These are phyloP conservation scores for Kwoniella newhampshirensis DNA, from an alignment of 768 basidiomycete species.

Conservation along the genomic window DNA sequence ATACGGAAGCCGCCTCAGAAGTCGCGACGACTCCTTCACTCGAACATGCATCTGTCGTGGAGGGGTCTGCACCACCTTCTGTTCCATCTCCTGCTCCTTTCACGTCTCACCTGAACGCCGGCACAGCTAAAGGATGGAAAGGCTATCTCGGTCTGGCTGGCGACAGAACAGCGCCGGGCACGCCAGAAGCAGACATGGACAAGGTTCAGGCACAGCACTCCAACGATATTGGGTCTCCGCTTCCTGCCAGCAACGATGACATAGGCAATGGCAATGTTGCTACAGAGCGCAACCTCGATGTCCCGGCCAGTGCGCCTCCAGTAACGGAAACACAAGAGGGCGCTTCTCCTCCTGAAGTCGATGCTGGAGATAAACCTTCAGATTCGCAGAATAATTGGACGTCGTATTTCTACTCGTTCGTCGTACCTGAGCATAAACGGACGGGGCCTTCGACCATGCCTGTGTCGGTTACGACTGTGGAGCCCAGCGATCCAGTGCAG, in stretches of 20 bases:
- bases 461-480: not conserved
- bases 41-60: no score
- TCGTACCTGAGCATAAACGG: constrained; percentile 12
- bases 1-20: no score
- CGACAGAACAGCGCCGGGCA: not conserved
- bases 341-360: not conserved
- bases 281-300: not conserved
- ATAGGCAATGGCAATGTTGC: not conserved
- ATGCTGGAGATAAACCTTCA: no score
- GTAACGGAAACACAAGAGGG: no score
- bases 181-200: not conserved
- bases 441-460: not conserved
- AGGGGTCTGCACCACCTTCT: no score
- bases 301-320: no score
- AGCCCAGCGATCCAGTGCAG: constrained; percentile 13
- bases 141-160: constrained; percentile 10
- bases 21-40: no score
- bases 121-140: constrained; percentile 7
- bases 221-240: not conserved
- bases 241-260: not conserved
- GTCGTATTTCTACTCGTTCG: constrained; percentile 37
- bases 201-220: not conserved
- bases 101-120: not conserved
- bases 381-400: constrained; percentile 2
- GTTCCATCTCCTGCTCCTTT: not conserved